These are phyloP conservation scores for Scheffersomyces coipomensis DNA, from an alignment of 805 yeast species.

Conservation along the genomic window DNA sequence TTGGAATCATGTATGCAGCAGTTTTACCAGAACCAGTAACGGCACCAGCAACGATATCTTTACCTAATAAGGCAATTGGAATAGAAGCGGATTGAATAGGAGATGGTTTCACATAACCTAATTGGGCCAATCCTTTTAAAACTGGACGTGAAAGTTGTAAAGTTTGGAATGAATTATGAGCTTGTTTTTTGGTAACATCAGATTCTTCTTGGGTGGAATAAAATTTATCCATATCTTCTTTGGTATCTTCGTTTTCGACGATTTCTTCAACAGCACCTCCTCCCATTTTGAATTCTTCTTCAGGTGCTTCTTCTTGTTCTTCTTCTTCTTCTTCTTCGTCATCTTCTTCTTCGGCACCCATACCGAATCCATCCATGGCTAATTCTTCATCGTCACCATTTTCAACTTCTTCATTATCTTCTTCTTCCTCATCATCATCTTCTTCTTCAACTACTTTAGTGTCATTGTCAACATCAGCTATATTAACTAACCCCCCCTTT, in stretches of 20 bases:
- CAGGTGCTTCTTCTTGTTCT: constrained; percentile 23
- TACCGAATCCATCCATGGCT: constrained; percentile 46
- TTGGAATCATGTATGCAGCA: constrained; percentile 96
- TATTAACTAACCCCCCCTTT: constrained; percentile 69
- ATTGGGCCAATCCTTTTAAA: constrained; percentile 72
- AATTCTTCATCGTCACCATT: constrained; percentile 35
- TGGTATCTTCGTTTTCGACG: constrained; percentile 51
- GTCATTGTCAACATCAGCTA: constrained; percentile 41
- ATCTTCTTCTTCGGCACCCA: constrained; percentile 39
- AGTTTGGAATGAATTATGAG: constrained; percentile 68
- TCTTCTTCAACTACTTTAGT: constrained; percentile 18
- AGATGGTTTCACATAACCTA: constrained; percentile 87
- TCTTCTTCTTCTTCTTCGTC: constrained; percentile 27
- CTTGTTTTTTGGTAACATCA: constrained; percentile 41
- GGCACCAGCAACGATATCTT: constrained; percentile 98
- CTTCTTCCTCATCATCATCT: constrained; percentile 22
- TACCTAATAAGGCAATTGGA: constrained; percentile 90
- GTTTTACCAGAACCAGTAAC: constrained; percentile 99
- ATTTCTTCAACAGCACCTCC: constrained; percentile 24
- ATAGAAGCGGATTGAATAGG: constrained; percentile 93
- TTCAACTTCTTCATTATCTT: constrained; percentile 35
- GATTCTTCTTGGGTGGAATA: constrained; percentile 61
- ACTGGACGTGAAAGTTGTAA: constrained; percentile 88
- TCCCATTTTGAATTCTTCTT: constrained; percentile 27
- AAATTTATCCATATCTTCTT: constrained; percentile 79